Conservation (phyloP, 306 rosid species). For the Delonix regia region DNA sequence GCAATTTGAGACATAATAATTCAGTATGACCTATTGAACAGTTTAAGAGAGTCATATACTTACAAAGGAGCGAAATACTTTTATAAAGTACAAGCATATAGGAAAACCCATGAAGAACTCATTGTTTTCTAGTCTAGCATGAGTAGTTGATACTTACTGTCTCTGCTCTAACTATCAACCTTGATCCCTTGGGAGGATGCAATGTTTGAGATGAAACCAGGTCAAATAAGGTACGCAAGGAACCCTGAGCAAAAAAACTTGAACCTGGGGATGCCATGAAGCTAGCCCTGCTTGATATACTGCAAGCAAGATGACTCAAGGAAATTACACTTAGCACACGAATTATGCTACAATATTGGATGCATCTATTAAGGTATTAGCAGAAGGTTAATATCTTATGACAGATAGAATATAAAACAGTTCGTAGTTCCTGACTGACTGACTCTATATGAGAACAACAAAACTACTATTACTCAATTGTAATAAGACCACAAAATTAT, state of each 20-base stretch:
- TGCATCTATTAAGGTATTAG: not conserved
- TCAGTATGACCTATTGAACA: conserved; percentile 18
- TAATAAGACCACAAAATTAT: conserved; percentile 7
- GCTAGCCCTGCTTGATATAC: conserved; percentile 57
- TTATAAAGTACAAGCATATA: not conserved
- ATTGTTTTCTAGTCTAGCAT: conserved; percentile 15
- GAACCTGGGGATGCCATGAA: conserved; percentile 63
- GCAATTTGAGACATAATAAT: conserved; percentile 38
- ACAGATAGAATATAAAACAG: not conserved
- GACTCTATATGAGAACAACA: conserved; percentile 4
- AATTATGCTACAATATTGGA: not conserved
- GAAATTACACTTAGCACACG: conserved; percentile 24
- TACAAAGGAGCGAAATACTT: not conserved
- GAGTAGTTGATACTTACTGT: conserved; percentile 59
- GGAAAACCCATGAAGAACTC: conserved; percentile 9
- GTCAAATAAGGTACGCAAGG: conserved; percentile 48
- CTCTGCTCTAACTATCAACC: conserved; percentile 81
- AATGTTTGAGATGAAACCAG: conserved; percentile 53
- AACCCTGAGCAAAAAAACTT: conserved; percentile 62
- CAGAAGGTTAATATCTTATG: not conserved
- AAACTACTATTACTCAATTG: conserved; percentile 1
- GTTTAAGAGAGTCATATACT: not conserved
- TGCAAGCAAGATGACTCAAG: conserved; percentile 45
- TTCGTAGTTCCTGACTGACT: not conserved
- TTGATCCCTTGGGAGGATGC: conserved; percentile 61